Percentiles rank a stretch among this genome's conserved stretches.
Conservation (phyloP, 306 rosid genomes). For the Oxytropis ochrocephala region DNA sequence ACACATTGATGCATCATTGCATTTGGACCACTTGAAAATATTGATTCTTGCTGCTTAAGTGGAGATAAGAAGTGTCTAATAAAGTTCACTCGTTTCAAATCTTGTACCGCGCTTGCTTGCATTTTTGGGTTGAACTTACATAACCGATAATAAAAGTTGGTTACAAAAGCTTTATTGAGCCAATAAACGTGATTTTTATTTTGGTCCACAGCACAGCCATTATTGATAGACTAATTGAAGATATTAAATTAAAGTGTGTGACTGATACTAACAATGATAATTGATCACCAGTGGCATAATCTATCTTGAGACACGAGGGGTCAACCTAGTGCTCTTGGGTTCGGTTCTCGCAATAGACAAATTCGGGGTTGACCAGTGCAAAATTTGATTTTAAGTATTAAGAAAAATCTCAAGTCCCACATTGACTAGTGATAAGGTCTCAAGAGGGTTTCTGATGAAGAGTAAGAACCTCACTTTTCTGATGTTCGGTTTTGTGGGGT, state of each 20-base stretch:
- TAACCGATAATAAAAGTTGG: slow-evolving; percentile 3
- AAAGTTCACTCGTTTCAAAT: slow-evolving; percentile 11
- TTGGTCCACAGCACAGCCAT: not conserved
- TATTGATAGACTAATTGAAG: not conserved
- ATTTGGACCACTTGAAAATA: slow-evolving; percentile 19
- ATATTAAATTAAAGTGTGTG: not conserved
- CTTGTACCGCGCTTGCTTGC: not conserved
- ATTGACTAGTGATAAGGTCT: too few species aligned
- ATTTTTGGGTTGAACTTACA: not conserved
- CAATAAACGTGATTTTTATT: not conserved
- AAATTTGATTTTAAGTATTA: too few species aligned
- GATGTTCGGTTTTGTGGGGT: too few species aligned
- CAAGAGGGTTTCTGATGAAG: too few species aligned
- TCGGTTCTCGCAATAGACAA: too few species aligned
- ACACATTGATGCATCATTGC: slow-evolving; percentile 6
- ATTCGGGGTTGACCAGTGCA: too few species aligned
- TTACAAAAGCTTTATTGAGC: not conserved
- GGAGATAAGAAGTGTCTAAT: slow-evolving; percentile 24
- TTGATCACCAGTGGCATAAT: too few species aligned
- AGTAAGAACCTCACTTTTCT: too few species aligned
- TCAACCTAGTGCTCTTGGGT: too few species aligned
- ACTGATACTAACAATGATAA: too few species aligned
- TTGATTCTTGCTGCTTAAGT: slow-evolving; percentile 29
- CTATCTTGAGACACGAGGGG: too few species aligned
- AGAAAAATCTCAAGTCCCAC: too few species aligned